Conservation (phyloP, 2,329 filamentous ascomycete genomes). For the Lecanicillium sp. region DNA sequence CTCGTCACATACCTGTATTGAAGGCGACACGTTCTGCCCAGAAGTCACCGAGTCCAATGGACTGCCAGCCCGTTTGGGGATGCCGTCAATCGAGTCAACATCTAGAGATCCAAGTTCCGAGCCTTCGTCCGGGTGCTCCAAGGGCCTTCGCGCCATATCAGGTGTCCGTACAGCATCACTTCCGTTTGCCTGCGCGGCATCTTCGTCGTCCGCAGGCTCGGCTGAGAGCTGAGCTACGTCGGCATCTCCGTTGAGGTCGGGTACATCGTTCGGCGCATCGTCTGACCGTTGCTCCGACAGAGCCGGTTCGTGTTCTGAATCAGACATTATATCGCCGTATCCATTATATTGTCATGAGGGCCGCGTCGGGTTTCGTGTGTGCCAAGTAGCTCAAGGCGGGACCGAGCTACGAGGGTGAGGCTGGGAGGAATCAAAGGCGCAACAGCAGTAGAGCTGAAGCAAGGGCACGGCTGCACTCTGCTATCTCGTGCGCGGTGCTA, state of each 20-base stretch:
- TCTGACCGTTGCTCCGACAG: constrained; percentile 1
- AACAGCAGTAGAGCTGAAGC: too few species aligned
- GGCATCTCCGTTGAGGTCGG: constrained; percentile 1
- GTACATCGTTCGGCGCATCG: neutral
- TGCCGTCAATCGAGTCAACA: constrained; percentile 35
- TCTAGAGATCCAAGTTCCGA: constrained; percentile 19
- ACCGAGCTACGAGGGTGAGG: too few species aligned
- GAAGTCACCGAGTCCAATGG: constrained; percentile 56
- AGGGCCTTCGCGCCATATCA: neutral
- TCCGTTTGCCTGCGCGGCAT: neutral
- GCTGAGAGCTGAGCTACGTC: constrained; percentile 9
- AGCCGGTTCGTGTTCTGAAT: constrained; percentile 4
- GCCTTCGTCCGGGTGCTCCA: constrained; percentile 27
- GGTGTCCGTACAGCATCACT: neutral
- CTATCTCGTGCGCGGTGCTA: too few species aligned
- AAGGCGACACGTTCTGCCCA: constrained; percentile 70
- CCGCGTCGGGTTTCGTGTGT: too few species aligned
- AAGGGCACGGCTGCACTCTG: too few species aligned
- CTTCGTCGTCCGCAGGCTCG: constrained; percentile 3
- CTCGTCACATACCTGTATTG: constrained; percentile 52
- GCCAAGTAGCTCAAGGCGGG: too few species aligned
- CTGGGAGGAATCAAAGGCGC: too few species aligned
- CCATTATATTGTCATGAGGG: constrained; percentile 5
- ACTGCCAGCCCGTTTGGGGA: constrained; percentile 35
- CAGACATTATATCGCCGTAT: constrained; percentile 5